A percentile compares a stretch with the other conserved stretches of the same genome.
Evolutionary conservation across 1,139 yeast genomes (phyloP).

Genomic region (Protomyces arabidopsidicola): DNA sequence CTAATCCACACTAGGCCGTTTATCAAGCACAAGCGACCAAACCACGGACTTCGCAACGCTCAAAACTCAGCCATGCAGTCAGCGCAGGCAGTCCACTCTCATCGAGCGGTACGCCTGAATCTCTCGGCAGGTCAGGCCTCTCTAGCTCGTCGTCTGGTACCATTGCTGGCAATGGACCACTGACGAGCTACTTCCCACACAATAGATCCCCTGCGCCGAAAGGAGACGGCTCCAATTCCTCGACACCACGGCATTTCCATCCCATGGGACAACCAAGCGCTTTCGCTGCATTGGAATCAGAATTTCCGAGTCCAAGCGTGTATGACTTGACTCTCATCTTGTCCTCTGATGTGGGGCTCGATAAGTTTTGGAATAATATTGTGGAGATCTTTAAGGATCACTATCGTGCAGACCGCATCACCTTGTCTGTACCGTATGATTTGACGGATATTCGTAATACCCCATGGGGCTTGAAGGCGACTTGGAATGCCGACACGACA

Average conservation of each 20-base stretch:
- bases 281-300: constrained; percentile 8
- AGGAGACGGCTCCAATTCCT: constrained; percentile 2
- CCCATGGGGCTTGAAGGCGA: constrained; percentile 42
- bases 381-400: constrained; percentile 36
- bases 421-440: constrained; percentile 39
- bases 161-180: constrained; percentile 6
- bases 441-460: constrained; percentile 39
- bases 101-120: constrained; percentile 16
- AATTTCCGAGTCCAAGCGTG: constrained; percentile 35
- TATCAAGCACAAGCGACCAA: constrained; percentile 14
- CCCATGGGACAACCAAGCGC: constrained; percentile 4
- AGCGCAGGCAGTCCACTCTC: constrained; percentile 17
- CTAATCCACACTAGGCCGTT: constrained; percentile 11
- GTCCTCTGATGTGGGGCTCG: constrained; percentile 39
- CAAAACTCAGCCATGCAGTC: constrained; percentile 14
- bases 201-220: constrained; percentile 11
- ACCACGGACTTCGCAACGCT: constrained; percentile 4
- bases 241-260: constrained; percentile 16
- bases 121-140: constrained; percentile 1
- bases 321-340: constrained; percentile 38
- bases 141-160: constrained; percentile 21
- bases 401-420: constrained; percentile 38
- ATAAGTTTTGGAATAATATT: constrained; percentile 38
- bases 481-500: constrained; percentile 20
- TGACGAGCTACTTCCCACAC: constrained; percentile 14